Conservation (phyloP, 2,329 filamentous ascomycete species). For the Fusarium sulawesiense region DNA sequence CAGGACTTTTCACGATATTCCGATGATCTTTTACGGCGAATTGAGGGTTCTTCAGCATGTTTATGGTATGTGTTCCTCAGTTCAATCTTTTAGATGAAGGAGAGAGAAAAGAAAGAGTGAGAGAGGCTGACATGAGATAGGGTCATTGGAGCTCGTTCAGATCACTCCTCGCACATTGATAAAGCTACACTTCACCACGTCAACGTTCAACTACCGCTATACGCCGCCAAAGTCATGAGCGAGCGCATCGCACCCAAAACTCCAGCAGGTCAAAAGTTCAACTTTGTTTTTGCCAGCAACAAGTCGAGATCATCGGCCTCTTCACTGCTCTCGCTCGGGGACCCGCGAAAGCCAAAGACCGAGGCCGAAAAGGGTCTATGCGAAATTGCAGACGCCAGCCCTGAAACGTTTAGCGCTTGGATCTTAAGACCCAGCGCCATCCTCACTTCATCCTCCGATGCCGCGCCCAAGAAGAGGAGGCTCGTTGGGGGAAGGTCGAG, state of each 20-base stretch:
- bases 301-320: constrained; percentile 52
- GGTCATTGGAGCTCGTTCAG: constrained; percentile 58
- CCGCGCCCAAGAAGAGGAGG: constrained; percentile 45
- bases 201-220: constrained; percentile 69
- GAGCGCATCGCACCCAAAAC: constrained; percentile 47
- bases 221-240: constrained; percentile 66
- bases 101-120: background rate
- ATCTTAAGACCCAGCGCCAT: constrained; percentile 53
- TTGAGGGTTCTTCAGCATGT: constrained; percentile 68
- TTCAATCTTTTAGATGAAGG: background rate
- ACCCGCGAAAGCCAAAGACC: constrained; percentile 54
- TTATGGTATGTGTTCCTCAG: constrained; percentile 65
- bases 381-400: constrained; percentile 51
- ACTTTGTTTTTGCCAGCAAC: constrained; percentile 58
- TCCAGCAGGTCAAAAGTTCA: constrained; percentile 51
- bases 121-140: constrained; percentile 41
- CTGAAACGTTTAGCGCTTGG: constrained; percentile 51
- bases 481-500: constrained; percentile 47
- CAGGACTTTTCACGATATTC: constrained; percentile 66
- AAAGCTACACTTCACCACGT: constrained; percentile 61
- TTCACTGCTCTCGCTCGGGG: constrained; percentile 51
- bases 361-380: constrained; percentile 55
- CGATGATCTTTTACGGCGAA: constrained; percentile 48
- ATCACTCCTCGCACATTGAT: constrained; percentile 57
- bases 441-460: constrained; percentile 40